Base-by-base conservation (phyloP, 495 filamentous ascomycete species). In the Trichoderma parareesei region DNA sequence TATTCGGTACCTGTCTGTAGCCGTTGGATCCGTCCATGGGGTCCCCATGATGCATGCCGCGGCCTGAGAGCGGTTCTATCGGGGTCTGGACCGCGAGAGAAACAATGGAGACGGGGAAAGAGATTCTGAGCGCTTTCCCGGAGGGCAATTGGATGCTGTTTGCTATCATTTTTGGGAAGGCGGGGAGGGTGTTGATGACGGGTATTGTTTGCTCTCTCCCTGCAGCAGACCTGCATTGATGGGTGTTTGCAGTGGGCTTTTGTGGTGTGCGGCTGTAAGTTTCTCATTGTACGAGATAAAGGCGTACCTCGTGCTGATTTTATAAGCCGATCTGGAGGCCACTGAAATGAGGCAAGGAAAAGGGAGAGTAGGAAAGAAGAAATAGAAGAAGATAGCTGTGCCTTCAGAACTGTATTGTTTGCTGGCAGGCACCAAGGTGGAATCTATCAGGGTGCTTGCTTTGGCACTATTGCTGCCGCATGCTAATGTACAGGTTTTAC, bases 41-140 rank as follows among this genome's bases (percentile, higher is more conserved):
- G 27, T 27, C 27, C 27, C 27, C 27, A 57, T 11, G 53, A 57
- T 37, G 14, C 53, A 57, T 27, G 53, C 27, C 53, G 49, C 49
- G 53, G 20, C 53, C 18, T 57, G 53, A 57, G 53, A 27, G 27
- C 27, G 20, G 53, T 57, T 57, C 53, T 14, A 57, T 37, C 9
- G 27, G 5, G 53, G 53, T 57, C 53, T 57, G 53, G 53, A 57
- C 53, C 53, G 53, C n/a, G 48, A 18, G 48, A n/a, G 53, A 16
- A 57, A 37, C 3, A 16, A 37, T 57, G 53, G 53, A 37, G 27
- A 37, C 20, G 53, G 53, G 53, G 9, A 11, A 10, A 35, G 33
- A 33, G 53, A n/a, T 4, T 57, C 18, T 57, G 13, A 27, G 27
- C 27, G 27, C 27, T 27, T 27, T 27, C 27, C 27, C 27, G 27